These are phyloP conservation scores for Golubevia sp. DNA, from an alignment of 1,284 basidiomycete genomes.

Conservation along the genomic window DNA sequence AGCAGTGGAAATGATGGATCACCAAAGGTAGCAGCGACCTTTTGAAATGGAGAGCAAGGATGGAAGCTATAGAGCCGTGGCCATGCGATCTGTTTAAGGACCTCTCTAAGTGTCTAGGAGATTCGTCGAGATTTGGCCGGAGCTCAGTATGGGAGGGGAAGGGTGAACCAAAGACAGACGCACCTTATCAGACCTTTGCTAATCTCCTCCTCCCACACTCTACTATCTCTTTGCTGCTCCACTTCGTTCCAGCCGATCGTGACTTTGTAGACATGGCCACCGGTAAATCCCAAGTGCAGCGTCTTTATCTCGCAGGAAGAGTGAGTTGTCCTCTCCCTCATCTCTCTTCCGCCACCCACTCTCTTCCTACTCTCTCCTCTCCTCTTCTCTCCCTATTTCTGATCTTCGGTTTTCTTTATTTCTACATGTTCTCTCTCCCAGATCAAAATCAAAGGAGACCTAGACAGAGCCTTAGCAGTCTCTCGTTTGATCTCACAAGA, in stretches of 20 bases:
- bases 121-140: no score
- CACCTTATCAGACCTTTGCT: no score
- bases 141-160: no score
- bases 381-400: not conserved
- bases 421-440: conserved; percentile 2
- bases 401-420: not conserved
- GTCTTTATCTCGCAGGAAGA: conserved; percentile 37
- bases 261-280: conserved; percentile 52
- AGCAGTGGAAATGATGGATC: no score
- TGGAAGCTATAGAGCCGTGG: no score
- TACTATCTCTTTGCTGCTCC: not conserved
- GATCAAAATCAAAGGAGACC: conserved; percentile 48
- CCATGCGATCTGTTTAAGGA: no score
- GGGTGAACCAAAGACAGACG: no score
- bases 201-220: no score
- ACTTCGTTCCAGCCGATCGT: conserved; percentile 20
- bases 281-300: conserved; percentile 39
- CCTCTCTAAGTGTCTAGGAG: no score
- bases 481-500: conserved; percentile 42
- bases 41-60: no score
- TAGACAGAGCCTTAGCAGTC: conserved; percentile 40
- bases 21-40: no score
- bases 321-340: conserved; percentile 14
- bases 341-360: not conserved
- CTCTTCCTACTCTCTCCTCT: not conserved